A percentile compares a stretch with the other conserved stretches of the same genome.
Evolutionary conservation across 2,329 filamentous ascomycete species (phyloP).

Genomic region (Colletotrichum sublineola): DNA sequence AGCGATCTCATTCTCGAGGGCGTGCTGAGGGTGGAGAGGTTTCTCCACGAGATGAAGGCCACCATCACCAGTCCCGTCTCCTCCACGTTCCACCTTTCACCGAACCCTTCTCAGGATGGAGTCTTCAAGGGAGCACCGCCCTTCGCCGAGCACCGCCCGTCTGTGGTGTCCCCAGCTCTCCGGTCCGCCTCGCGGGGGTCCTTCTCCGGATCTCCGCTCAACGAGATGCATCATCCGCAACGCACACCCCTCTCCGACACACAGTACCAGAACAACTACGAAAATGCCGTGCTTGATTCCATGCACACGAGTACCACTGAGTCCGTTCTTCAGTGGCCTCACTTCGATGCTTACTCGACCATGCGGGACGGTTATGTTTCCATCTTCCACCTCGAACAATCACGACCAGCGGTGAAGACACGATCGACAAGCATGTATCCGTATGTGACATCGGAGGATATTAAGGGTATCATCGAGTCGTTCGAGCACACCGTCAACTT

Average conservation of each 20-base stretch:
- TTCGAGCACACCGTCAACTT: slow-evolving; percentile 65
- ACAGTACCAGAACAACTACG: slow-evolving; percentile 49
- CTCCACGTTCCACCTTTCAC: slow-evolving; percentile 31
- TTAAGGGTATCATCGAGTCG: slow-evolving; percentile 56
- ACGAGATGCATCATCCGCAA: slow-evolving; percentile 43
- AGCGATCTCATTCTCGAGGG: slow-evolving; percentile 66
- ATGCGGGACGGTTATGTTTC: slow-evolving; percentile 58
- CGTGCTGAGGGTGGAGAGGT: slow-evolving; percentile 61
- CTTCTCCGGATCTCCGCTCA: slow-evolving; percentile 43
- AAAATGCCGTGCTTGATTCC: slow-evolving; percentile 63
- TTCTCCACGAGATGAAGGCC: slow-evolving; percentile 60
- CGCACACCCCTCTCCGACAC: slow-evolving; percentile 45
- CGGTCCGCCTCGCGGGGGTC: slow-evolving; percentile 46
- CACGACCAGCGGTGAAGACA: slow-evolving; percentile 53
- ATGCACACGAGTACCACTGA: slow-evolving; percentile 66
- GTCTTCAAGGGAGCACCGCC: slow-evolving; percentile 28
- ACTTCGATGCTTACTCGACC: slow-evolving; percentile 60
- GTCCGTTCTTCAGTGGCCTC: slow-evolving; percentile 64
- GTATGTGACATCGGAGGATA: slow-evolving; percentile 57
- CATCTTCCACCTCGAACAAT: slow-evolving; percentile 63
- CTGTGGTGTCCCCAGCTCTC: slow-evolving; percentile 42
- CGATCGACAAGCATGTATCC: slow-evolving; percentile 55
- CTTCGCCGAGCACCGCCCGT: slow-evolving; percentile 31
- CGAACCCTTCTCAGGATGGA: slow-evolving; percentile 34
- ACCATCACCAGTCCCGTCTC: slow-evolving; percentile 51